Percentiles rank a stretch among this genome's conserved stretches.
These are phyloP conservation scores for Pythium angustatum DNA, from an alignment of 352 stramenopile genomes.

Conservation along the genomic window DNA sequence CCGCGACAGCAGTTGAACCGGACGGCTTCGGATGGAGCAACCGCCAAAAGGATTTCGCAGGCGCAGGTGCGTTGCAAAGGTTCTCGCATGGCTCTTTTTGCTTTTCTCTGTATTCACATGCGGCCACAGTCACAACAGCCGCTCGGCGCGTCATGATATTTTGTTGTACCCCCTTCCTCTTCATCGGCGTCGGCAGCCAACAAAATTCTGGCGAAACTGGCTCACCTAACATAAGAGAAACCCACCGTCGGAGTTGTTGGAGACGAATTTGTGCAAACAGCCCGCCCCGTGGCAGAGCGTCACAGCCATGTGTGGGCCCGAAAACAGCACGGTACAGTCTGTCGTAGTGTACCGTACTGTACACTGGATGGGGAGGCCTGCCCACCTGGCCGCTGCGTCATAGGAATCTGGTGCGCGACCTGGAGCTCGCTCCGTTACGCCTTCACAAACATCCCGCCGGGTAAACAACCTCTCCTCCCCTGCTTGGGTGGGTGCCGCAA, in stretches of 20 bases:
- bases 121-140: not conserved
- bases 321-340: too few species aligned
- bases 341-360: too few species aligned
- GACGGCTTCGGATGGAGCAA: constrained; percentile 5
- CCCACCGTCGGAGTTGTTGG: too few species aligned
- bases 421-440: not conserved
- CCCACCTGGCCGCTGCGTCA: not conserved
- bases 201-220: too few species aligned
- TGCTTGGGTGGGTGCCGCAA: not conserved
- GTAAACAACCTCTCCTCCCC: constrained; percentile 16
- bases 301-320: not conserved
- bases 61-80: not conserved
- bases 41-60: constrained; percentile 11
- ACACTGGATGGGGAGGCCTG: not conserved
- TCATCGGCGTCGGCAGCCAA: constrained; percentile 1
- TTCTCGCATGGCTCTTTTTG: not conserved
- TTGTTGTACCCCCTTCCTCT: not conserved
- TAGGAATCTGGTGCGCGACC: not conserved
- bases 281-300: not conserved
- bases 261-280: constrained; percentile 1
- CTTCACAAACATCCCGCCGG: constrained; percentile 27
- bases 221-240: too few species aligned
- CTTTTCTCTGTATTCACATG: not conserved
- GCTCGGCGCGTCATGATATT: not conserved
- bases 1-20: too few species aligned